These are phyloP conservation scores for Pichia sp. DNA, from an alignment of 1,139 yeast genomes.

Conservation along the genomic window DNA sequence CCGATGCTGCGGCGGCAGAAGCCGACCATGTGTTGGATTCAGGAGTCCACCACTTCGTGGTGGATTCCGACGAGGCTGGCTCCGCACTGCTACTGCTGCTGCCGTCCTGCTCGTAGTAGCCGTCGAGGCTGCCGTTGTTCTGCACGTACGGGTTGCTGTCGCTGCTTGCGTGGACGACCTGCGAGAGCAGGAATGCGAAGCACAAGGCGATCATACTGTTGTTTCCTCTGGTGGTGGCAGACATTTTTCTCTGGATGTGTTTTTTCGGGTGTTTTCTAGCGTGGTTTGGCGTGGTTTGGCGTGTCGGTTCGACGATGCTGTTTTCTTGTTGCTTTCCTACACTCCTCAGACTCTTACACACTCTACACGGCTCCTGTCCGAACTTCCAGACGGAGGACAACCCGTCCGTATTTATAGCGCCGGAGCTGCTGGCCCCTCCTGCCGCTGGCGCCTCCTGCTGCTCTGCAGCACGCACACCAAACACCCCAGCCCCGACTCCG, in stretches of 20 bases:
- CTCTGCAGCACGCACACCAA: neutral
- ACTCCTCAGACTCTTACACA: neutral
- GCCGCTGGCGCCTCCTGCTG: no score
- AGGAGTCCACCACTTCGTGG: conserved; percentile 14
- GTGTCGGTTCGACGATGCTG: neutral
- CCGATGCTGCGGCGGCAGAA: conserved; percentile 6
- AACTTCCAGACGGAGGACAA: neutral
- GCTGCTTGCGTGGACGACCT: neutral
- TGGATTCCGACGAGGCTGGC: neutral
- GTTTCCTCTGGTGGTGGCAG: neutral
- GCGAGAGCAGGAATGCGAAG: neutral
- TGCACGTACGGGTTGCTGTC: conserved; percentile 5
- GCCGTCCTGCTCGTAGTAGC: conserved; percentile 7
- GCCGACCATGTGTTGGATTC: neutral
- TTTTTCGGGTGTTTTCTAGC: no score
- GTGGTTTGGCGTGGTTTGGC: no score
- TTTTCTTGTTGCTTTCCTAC: neutral
- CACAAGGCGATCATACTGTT: neutral
- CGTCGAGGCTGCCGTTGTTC: conserved; percentile 16
- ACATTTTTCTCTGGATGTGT: neutral
- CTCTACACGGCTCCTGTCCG: neutral
- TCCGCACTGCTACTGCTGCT: neutral
- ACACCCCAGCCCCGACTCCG: no score
- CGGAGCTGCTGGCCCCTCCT: no score
- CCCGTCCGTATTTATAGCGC: neutral